Evolutionary conservation across 495 filamentous ascomycete species (phyloP).

Genomic region (Astrocystis sublimbata): DNA sequence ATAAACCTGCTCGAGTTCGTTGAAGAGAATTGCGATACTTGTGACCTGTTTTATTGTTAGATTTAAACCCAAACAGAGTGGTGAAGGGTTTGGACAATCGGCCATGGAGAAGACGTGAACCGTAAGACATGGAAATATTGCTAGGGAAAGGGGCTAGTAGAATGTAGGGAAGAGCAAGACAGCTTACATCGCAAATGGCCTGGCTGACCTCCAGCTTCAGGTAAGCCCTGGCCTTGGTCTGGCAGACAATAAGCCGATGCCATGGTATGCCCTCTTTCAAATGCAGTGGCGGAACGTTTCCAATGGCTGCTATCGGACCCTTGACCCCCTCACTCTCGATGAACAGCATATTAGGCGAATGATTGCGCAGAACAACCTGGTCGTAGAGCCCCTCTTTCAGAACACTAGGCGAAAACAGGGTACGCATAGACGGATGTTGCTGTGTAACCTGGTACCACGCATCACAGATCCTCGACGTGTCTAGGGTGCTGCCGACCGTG

Average conservation of each 20-base stretch:
- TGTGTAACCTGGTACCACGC: slow-evolving; percentile 46
- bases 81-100: no score
- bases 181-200: slow-evolving; percentile 44
- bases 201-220: slow-evolving; percentile 50
- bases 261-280: slow-evolving; percentile 41
- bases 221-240: slow-evolving; percentile 42
- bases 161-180: neutral
- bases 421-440: slow-evolving; percentile 43
- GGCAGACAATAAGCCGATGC: slow-evolving; percentile 49
- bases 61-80: neutral
- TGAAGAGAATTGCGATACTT: slow-evolving; percentile 45
- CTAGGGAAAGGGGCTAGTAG: neutral
- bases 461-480: slow-evolving; percentile 44
- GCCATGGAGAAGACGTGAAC: no score
- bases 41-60: slow-evolving; percentile 26
- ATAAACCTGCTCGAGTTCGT: slow-evolving; percentile 44
- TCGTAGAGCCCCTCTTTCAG: slow-evolving; percentile 43
- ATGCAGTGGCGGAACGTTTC: slow-evolving; percentile 40
- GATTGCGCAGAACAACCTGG: slow-evolving; percentile 42
- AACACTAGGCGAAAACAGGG: slow-evolving; percentile 47
- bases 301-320: slow-evolving; percentile 43
- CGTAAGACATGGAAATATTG: no score
- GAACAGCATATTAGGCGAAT: slow-evolving; percentile 50
- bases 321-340: slow-evolving; percentile 44
- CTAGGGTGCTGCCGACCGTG: slow-evolving; percentile 37